Evolutionary conservation across 768 basidiomycete genomes (phyloP), one percentile per base, ranked within the genome.

Genomic region (Guyanaporus albipodus): DNA sequence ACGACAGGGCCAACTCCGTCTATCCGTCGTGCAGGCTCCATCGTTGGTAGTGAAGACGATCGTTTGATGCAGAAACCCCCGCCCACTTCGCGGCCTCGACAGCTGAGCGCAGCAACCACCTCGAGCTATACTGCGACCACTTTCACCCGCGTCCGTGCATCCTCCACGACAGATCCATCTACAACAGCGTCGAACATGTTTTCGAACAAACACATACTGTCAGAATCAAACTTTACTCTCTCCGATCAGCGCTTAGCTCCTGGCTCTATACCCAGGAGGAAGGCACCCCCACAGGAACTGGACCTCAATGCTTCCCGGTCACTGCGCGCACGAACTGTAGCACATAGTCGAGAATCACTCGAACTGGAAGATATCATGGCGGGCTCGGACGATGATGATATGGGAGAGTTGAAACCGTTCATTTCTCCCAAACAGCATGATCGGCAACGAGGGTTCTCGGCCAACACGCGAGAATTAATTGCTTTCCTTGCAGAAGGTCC

Each of bases 311-410:
- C 38, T 34, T 53, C 53, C 22, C 58, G 53, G 27, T 45, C 62
- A 19, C 22, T 41, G 15, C 55, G 61, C 38, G 80, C 73, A 6
- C 76, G 79, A 27, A 76, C 70, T 53, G 59, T 77, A 32, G 77
- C 73, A 48, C 73, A 69, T 32, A 79, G 81, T 52, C 70, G 77
- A 28, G 88, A 87, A 59, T 85, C 85, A 2, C 53, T 88, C 50
- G 83, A 89, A 62, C 57, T 89, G 51, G 87, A 91, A 58, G 85
- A 87, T 48, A 62, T 88, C 19, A 82, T 87, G 82, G 78, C 72
- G 32, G 80, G 74, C 19, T 85, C 79, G 7, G 87, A 85, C 51
- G 79, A 79, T 19, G 85, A 87, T 18, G 71, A 71, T 18, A 31
- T 63, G 45, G 52, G 48, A 57, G 28, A 65, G 35, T 39, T 55